Evolutionary conservation across 2,329 filamentous ascomycete genomes (phyloP), one percentile per base, ranked within the genome.

Genomic region (Colletotrichum destructivum): DNA sequence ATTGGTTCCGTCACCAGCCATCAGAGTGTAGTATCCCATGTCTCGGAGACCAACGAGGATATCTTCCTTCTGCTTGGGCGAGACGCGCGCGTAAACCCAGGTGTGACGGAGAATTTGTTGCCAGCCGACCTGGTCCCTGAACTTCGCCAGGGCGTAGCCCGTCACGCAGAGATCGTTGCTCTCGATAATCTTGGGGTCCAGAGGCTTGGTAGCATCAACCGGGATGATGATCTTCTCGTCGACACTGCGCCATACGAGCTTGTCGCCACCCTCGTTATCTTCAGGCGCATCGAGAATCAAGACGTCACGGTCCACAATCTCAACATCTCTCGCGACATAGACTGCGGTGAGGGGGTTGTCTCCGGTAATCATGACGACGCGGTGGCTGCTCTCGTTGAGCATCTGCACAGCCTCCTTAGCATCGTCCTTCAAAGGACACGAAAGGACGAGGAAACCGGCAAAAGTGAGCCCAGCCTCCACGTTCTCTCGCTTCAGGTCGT

Each of bases 1-100:
- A 82, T 99, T 99, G 66, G 96, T 99, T 74, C 96, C 96, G 79
- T 99, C 96, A 82, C 96, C 96, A 77, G 95, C 97, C 96, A 99
- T 99, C 74, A 99, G 89, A 40, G 96, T 99, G 73, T 96, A 98
- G 85, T 99, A 99, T 61, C 96, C 96, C 84, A 94, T 93, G 78
- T 98, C 95, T 85, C 98, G 98, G 73, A 98, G 90, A 47, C 96
- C 96, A 26, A 98, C 89, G n/a, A 99, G 88, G 78, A 99, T 98
- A 66, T 98, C 95, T 82, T 99, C 96, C 86, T 99, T 99, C 79
- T 99, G 96, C 87, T 98, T 98, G 11, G 96, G 96, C 1, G 96
- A 99, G 12, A 99, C 96, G 78, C 96, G 94, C 75, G 96, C 96
- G 80, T 99, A 99, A 5, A 99, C 96, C 96, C 96, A 99, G 16